These are phyloP conservation scores for Citrus cavaleriei DNA, from an alignment of 345 rosid species.

Conservation along the genomic window DNA sequence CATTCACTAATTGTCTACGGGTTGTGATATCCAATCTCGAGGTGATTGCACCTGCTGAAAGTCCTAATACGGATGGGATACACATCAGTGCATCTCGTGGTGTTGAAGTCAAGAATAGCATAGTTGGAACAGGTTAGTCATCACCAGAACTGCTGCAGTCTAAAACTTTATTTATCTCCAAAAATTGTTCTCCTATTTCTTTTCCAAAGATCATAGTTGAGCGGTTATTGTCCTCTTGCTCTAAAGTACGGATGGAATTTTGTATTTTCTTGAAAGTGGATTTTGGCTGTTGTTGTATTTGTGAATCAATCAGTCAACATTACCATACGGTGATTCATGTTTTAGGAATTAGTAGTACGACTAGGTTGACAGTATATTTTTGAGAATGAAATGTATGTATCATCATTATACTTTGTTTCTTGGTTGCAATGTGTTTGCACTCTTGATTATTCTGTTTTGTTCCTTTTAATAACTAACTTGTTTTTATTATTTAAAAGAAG, in stretches of 20 bases:
- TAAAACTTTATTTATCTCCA: constrained; percentile 1
- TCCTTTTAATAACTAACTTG: background rate
- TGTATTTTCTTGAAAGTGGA: background rate
- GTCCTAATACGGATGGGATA: constrained; percentile 95
- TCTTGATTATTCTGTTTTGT: background rate
- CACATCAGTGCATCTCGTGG: constrained; percentile 75
- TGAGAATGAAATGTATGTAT: background rate
- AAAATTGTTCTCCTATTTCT: background rate
- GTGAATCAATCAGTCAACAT: background rate
- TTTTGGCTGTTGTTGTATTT: background rate
- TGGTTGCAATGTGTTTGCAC: background rate
- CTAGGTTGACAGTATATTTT: background rate
- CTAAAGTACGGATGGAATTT: background rate
- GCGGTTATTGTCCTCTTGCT: background rate
- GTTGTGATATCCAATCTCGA: constrained; percentile 41
- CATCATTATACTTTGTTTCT: background rate
- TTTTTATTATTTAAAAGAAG: background rate
- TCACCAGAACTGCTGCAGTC: background rate
- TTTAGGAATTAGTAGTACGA: background rate
- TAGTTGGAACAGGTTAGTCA: constrained; percentile 62
- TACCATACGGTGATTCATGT: background rate
- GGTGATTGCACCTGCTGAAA: constrained; percentile 63
- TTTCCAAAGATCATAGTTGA: background rate
- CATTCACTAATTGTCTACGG: constrained; percentile 64
- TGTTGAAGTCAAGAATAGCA: constrained; percentile 47